These are phyloP conservation scores for Penicillium paxilli DNA, from an alignment of 495 filamentous ascomycete species.

Conservation along the genomic window DNA sequence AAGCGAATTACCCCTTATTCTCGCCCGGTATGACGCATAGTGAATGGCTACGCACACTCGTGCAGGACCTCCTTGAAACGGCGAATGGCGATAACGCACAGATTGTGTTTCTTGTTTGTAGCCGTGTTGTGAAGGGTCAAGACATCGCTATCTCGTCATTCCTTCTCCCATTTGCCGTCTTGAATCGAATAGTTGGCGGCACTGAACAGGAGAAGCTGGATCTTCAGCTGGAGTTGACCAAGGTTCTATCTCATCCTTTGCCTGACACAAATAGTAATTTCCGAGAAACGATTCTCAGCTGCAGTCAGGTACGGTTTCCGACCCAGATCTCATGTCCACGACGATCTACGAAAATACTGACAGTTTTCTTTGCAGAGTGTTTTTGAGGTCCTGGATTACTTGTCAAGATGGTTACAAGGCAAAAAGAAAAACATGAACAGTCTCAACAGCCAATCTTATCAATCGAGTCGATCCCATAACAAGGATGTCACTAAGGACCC, in stretches of 20 bases:
- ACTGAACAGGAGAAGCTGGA: slow-evolving; percentile 63
- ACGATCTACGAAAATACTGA: slow-evolving; percentile 9
- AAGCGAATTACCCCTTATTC: slow-evolving; percentile 77
- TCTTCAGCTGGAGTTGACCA: slow-evolving; percentile 68
- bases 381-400: slow-evolving; percentile 88
- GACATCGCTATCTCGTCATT: slow-evolving; percentile 84
- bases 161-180: slow-evolving; percentile 76
- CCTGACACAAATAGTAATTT: slow-evolving; percentile 52
- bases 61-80: slow-evolving; percentile 77
- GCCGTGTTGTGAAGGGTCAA: slow-evolving; percentile 76
- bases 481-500: slow-evolving; percentile 35
- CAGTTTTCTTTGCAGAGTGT: slow-evolving; percentile 59
- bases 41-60: slow-evolving; percentile 76
- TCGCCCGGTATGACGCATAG: slow-evolving; percentile 60
- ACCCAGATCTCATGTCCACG: neutral
- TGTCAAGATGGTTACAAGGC: slow-evolving; percentile 83
- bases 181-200: slow-evolving; percentile 76
- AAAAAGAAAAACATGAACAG: slow-evolving; percentile 63
- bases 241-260: slow-evolving; percentile 64
- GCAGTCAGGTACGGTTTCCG: slow-evolving; percentile 69
- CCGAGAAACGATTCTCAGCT: slow-evolving; percentile 71
- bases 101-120: slow-evolving; percentile 76
- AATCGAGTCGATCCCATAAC: slow-evolving; percentile 38
- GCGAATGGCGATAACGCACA: slow-evolving; percentile 65
- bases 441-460: slow-evolving; percentile 34